Percentiles rank a stretch among this genome's conserved stretches.
Conservation (phyloP, 1,284 basidiomycete genomes). For the Salmacisia buchloeana region DNA sequence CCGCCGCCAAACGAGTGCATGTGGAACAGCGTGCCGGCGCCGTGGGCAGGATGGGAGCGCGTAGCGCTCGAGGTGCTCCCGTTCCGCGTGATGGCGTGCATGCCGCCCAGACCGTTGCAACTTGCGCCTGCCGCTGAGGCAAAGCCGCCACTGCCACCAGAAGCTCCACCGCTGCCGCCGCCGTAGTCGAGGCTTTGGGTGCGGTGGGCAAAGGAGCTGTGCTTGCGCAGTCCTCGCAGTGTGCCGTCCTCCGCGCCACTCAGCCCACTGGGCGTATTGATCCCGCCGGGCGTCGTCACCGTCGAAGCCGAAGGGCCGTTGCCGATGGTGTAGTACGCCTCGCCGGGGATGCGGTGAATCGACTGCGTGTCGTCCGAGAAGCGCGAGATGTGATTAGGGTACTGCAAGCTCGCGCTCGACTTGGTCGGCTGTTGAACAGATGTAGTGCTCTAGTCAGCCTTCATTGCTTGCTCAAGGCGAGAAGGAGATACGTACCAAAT, state of each 20-base stretch:
- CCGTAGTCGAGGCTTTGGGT: slow-evolving; percentile 39
- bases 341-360: slow-evolving; percentile 18
- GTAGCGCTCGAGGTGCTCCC: not conserved
- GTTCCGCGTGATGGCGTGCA: not conserved
- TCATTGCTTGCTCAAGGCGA: slow-evolving; percentile 13
- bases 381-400: slow-evolving; percentile 23
- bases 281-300: not conserved
- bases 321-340: slow-evolving; percentile 14
- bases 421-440: slow-evolving; percentile 8
- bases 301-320: not conserved
- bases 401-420: slow-evolving; percentile 23
- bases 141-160: no score
- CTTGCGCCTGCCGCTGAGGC: slow-evolving; percentile 27
- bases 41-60: not conserved
- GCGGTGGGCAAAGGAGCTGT: slow-evolving; percentile 38
- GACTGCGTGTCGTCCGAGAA: slow-evolving; percentile 32
- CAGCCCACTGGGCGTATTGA: not conserved
- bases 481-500: slow-evolving; percentile 11
- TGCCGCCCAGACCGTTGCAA: slow-evolving; percentile 7
- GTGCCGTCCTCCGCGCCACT: slow-evolving; percentile 31
- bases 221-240: slow-evolving; percentile 33
- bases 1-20: slow-evolving; percentile 15
- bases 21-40: slow-evolving; percentile 13
- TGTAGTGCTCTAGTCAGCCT: not conserved
- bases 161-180: no score